These are phyloP conservation scores for Nemania abortiva DNA, from an alignment of 2,329 filamentous ascomycete species.

Conservation along the genomic window DNA sequence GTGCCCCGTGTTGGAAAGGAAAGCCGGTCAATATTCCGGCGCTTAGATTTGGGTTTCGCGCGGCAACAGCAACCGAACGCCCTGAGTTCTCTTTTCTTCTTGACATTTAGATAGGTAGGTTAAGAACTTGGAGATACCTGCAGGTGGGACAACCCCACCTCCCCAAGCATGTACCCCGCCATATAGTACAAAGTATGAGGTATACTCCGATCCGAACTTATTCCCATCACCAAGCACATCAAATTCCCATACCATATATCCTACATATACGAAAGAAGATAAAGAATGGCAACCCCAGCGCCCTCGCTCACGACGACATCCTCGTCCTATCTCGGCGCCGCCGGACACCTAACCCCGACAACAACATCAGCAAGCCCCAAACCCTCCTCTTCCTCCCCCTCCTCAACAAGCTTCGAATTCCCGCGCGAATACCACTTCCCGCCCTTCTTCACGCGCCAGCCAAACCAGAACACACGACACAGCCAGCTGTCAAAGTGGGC, in stretches of 20 bases:
- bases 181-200: too few species aligned
- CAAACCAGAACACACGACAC: constrained; percentile 78
- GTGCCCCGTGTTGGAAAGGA: constrained; percentile 5
- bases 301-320: constrained; percentile 31
- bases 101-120: too few species aligned
- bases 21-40: constrained; percentile 20
- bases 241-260: neutral
- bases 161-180: too few species aligned
- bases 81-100: too few species aligned
- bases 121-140: too few species aligned
- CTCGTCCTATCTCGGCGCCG: constrained; percentile 13
- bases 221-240: too few species aligned
- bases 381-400: constrained; percentile 19
- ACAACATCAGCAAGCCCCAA: constrained; percentile 1
- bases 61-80: too few species aligned
- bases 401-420: constrained; percentile 65
- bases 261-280: neutral
- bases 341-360: constrained; percentile 17
- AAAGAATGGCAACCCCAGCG: constrained; percentile 30
- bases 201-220: too few species aligned
- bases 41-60: constrained; percentile 18
- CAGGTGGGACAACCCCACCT: too few species aligned
- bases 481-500: constrained; percentile 88
- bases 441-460: constrained; percentile 86
- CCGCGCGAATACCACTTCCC: constrained; percentile 80